These are phyloP conservation scores for Helotiales sp. DNA, from an alignment of 2,329 filamentous ascomycete species.

Conservation along the genomic window DNA sequence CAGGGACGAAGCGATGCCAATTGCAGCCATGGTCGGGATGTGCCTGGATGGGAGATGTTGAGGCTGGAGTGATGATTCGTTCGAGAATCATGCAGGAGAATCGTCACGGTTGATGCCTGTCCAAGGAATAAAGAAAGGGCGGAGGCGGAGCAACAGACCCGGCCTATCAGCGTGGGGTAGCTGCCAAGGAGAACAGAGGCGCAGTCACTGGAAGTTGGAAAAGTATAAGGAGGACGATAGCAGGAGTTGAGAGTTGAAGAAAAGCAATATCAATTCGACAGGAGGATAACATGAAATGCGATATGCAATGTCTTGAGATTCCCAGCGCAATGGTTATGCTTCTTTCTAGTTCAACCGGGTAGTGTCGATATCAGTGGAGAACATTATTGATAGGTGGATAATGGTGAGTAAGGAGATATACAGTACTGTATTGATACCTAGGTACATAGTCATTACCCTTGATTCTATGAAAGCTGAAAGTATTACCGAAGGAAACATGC, in stretches of 20 bases:
- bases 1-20: background rate
- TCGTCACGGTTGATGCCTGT: slow-evolving; percentile 17
- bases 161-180: slow-evolving; percentile 10
- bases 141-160: slow-evolving; percentile 9
- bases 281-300: no score
- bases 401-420: background rate
- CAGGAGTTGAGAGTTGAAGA: background rate
- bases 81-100: slow-evolving; percentile 5
- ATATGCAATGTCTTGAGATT: no score
- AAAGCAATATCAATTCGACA: no score
- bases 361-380: no score
- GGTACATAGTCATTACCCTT: no score
- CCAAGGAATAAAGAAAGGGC: background rate
- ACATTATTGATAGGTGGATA: background rate
- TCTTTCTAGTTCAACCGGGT: background rate
- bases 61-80: slow-evolving; percentile 6
- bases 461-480: no score
- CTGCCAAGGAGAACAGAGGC: background rate
- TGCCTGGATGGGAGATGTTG: background rate
- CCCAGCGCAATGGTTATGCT: background rate
- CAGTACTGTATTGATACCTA: no score
- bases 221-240: background rate
- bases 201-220: background rate
- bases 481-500: no score
- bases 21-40: background rate